Evolutionary conservation across 345 rosid species (phyloP).

Genomic region (Euphorbia lathyris): DNA sequence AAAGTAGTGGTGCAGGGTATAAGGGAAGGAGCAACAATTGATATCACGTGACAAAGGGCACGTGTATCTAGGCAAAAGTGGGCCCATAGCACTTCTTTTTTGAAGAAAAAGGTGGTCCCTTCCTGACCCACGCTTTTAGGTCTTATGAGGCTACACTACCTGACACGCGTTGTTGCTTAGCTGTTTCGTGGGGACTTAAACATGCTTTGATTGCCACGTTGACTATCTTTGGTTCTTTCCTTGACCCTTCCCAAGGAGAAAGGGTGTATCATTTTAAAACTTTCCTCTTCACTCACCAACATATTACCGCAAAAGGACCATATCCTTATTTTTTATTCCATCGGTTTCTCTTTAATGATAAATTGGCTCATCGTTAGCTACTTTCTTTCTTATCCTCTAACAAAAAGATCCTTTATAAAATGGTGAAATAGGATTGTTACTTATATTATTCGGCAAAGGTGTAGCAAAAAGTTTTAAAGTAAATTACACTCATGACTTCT

Average conservation of each 20-base stretch:
- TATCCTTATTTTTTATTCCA: not conserved
- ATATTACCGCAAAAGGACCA: no score
- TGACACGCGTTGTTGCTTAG: constrained; percentile 1
- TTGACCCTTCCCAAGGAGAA: not conserved
- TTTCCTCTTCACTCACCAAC: not conserved
- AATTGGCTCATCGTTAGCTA: no score
- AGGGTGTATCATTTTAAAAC: not conserved
- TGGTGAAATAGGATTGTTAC: no score
- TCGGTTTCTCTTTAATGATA: no score
- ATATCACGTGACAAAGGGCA: not conserved
- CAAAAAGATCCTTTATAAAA: no score
- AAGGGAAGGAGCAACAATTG: no score
- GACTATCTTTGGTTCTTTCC: no score
- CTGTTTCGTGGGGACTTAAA: not conserved
- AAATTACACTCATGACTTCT: no score
- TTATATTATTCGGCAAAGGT: no score
- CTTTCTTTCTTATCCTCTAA: no score
- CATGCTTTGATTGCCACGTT: not conserved
- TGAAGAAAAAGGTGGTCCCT: not conserved
- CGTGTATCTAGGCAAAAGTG: constrained; percentile 5
- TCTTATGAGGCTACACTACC: not conserved
- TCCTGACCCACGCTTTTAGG: not conserved
- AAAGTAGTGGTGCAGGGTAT: not conserved
- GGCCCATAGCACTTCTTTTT: not conserved
- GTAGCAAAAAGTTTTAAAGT: no score